These are phyloP conservation scores for Coniella vitis DNA, from an alignment of 2,329 filamentous ascomycete species.

Conservation along the genomic window DNA sequence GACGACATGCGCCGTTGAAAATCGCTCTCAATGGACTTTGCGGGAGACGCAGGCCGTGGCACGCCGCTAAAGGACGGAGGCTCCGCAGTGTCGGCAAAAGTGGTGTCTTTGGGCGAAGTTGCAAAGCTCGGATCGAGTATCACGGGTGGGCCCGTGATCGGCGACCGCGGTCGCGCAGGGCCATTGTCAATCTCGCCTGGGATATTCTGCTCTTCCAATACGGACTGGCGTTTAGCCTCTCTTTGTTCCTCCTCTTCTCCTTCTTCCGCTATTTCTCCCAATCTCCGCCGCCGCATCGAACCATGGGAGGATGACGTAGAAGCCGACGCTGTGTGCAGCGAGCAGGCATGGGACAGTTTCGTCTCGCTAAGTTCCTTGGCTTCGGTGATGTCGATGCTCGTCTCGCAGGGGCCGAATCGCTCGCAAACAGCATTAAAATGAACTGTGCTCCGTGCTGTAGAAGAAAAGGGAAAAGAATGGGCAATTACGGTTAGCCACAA, in stretches of 20 bases:
- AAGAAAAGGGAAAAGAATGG: neutral
- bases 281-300: constrained; percentile 66
- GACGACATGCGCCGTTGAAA: constrained; percentile 39
- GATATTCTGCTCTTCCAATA: constrained; percentile 40
- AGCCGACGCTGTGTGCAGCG: constrained; percentile 78
- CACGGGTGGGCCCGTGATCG: constrained; percentile 32
- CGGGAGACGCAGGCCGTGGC: constrained; percentile 37
- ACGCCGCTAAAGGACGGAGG: constrained; percentile 45
- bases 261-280: constrained; percentile 93
- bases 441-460: constrained; percentile 70
- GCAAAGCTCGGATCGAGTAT: constrained; percentile 47
- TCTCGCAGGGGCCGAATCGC: constrained; percentile 78
- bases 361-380: constrained; percentile 80
- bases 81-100: constrained; percentile 44
- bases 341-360: constrained; percentile 80
- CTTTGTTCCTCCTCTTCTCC: constrained; percentile 65
- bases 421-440: constrained; percentile 63
- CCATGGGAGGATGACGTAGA: constrained; percentile 81
- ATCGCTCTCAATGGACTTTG: constrained; percentile 35
- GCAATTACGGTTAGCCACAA: constrained; percentile 19
- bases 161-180: constrained; percentile 24
- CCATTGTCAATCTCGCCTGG: constrained; percentile 20
- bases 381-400: constrained; percentile 67
- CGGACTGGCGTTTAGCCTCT: constrained; percentile 51
- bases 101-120: constrained; percentile 40